Percentiles rank a stretch among this genome's conserved stretches.
phyloP scores from a whole-genome alignment of 1,139 yeast genomes.

The Protomyces inouyei region DNA sequence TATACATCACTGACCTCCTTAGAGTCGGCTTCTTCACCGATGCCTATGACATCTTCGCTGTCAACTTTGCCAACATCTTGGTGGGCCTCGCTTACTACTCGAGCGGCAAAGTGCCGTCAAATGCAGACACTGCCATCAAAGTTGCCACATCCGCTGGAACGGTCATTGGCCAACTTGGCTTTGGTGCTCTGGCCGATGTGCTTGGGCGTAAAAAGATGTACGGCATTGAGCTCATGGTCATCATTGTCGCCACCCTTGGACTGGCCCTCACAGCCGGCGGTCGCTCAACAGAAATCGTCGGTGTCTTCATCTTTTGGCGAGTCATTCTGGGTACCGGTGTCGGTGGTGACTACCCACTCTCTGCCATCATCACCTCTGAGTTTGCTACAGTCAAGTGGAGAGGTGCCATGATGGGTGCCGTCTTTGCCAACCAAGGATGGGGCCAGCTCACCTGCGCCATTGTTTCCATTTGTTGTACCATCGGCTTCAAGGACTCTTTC shows the following conservation, averaged over 20 bases:
- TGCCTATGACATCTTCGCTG: constrained; percentile 63
- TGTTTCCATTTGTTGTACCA: constrained; percentile 65
- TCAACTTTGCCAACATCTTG: constrained; percentile 32
- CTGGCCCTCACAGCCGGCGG: constrained; percentile 66
- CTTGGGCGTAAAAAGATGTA: constrained; percentile 82
- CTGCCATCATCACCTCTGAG: constrained; percentile 86
- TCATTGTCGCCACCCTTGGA: constrained; percentile 69
- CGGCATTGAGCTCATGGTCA: constrained; percentile 76
- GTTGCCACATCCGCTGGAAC: constrained; percentile 91
- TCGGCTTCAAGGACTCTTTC: constrained; percentile 62
- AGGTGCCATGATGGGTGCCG: constrained; percentile 94
- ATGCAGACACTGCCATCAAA: constrained; percentile 69
- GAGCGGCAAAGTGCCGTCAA: constrained; percentile 52
- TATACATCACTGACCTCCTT: background rate
- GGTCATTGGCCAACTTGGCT: constrained; percentile 78
- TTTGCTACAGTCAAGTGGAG: constrained; percentile 89
- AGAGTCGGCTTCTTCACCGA: constrained; percentile 85
- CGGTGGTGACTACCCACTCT: constrained; percentile 98
- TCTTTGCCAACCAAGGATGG: constrained; percentile 87
- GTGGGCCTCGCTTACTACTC: constrained; percentile 52
- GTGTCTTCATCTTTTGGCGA: constrained; percentile 69
- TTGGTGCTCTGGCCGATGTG: constrained; percentile 72
- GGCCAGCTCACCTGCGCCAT: constrained; percentile 86
- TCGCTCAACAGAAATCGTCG: constrained; percentile 66
- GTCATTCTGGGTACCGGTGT: constrained; percentile 92